Conservation (phyloP, 2,329 filamentous ascomycete genomes). For the Diaporthe australafricana region DNA sequence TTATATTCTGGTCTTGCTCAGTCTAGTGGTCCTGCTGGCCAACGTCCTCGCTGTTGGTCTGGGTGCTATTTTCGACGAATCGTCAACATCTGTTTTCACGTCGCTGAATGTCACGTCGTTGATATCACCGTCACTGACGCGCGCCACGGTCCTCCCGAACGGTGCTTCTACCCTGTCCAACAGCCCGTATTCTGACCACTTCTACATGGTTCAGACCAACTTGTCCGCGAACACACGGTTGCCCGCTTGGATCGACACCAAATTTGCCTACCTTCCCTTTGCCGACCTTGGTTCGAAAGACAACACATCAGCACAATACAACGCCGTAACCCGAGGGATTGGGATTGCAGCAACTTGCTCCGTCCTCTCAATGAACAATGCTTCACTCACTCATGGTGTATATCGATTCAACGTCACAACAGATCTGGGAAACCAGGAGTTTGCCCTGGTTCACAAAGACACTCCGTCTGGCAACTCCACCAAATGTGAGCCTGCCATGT, state of each 20-base stretch:
- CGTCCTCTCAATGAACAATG: neutral
- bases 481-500: neutral
- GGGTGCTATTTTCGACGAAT: constrained; percentile 61
- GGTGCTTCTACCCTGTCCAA: neutral
- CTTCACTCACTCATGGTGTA: neutral
- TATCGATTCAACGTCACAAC: neutral
- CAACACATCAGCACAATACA: constrained; percentile 5
- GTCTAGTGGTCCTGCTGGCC: constrained; percentile 58
- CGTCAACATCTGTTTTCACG: neutral
- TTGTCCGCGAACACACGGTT: constrained; percentile 54
- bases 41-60: constrained; percentile 67
- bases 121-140: constrained; percentile 37
- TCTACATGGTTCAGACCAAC: constrained; percentile 58
- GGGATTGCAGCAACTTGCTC: constrained; percentile 37
- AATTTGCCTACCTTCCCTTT: constrained; percentile 61
- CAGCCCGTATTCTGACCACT: constrained; percentile 42
- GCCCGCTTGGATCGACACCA: constrained; percentile 60
- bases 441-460: neutral
- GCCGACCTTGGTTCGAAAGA: constrained; percentile 6
- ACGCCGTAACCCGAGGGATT: constrained; percentile 44
- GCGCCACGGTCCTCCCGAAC: constrained; percentile 38
- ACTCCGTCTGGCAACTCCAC: neutral
- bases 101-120: constrained; percentile 35
- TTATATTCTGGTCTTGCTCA: constrained; percentile 58
- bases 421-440: neutral